Conservation (phyloP, 1,139 yeast species). For the Saccharomycopsis hybrid region DNA sequence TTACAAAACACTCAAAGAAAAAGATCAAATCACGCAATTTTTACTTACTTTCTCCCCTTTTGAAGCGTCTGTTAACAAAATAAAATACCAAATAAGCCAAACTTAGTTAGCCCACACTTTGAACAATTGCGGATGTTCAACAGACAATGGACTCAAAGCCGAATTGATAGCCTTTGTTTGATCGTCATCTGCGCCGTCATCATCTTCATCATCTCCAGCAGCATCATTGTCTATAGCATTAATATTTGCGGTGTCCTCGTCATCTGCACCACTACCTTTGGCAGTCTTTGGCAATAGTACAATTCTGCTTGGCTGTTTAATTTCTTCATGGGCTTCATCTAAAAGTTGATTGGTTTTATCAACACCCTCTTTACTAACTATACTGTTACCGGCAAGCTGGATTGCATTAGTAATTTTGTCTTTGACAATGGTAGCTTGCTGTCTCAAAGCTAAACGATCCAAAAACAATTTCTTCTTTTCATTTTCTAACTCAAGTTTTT, state of each 20-base stretch:
- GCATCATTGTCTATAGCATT: conserved; percentile 18
- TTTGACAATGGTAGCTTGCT: conserved; percentile 32
- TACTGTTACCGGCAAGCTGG: conserved; percentile 36
- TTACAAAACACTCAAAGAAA: too few species aligned
- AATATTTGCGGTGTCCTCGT: conserved; percentile 19
- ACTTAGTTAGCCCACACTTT: conserved; percentile 13
- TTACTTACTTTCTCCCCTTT: too few species aligned
- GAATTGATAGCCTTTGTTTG: conserved; percentile 1
- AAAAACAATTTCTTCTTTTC: conserved; percentile 37
- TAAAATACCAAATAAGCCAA: too few species aligned
- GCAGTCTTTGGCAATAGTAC: conserved; percentile 26
- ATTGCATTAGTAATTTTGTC: conserved; percentile 31
- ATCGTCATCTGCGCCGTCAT: conserved; percentile 18
- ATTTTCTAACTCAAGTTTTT: conserved; percentile 43
- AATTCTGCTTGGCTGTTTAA: conserved; percentile 35
- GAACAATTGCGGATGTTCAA: conserved; percentile 16
- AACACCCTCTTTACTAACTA: conserved; percentile 37
- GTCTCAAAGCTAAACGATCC: conserved; percentile 33
- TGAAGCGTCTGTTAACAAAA: too few species aligned
- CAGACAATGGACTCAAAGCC: conserved; percentile 16
- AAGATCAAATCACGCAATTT: too few species aligned
- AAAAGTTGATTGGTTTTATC: conserved; percentile 36
- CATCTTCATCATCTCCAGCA: conserved; percentile 14
- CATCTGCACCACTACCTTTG: conserved; percentile 23
- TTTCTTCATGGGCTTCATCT: conserved; percentile 35